These are phyloP conservation scores for Aquilaria agallochum DNA, from an alignment of 441 rosid species.

Conservation along the genomic window DNA sequence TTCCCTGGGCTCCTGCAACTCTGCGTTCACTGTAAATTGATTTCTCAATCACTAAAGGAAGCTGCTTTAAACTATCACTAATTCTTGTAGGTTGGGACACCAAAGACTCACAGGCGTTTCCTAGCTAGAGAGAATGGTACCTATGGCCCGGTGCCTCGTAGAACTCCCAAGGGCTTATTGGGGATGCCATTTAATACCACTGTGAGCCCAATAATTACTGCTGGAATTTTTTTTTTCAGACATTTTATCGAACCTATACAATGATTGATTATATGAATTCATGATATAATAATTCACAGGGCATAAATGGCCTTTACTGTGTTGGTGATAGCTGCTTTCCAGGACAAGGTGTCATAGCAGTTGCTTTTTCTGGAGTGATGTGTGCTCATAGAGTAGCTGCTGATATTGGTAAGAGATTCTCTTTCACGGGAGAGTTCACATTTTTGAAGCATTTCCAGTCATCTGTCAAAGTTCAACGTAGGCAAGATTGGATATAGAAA, in stretches of 20 bases:
- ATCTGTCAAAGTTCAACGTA: slow-evolving; percentile 10
- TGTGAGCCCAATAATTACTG: slow-evolving; percentile 32
- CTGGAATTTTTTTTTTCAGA: neutral
- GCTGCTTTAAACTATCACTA: neutral
- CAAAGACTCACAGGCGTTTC: slow-evolving; percentile 85
- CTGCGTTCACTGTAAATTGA: neutral
- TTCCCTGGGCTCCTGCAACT: neutral
- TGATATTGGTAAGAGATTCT: slow-evolving; percentile 69
- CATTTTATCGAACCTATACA: slow-evolving; percentile 1
- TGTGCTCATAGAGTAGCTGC: slow-evolving; percentile 98
- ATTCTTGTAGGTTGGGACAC: slow-evolving; percentile 71
- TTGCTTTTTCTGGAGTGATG: slow-evolving; percentile 95
- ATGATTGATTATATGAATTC: slow-evolving; percentile 4
- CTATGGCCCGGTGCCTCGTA: slow-evolving; percentile 94
- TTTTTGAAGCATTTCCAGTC: slow-evolving; percentile 5
- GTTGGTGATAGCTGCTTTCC: slow-evolving; percentile 99
- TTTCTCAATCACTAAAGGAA: slow-evolving; percentile 7
- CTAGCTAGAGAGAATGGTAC: slow-evolving; percentile 87
- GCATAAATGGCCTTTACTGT: slow-evolving; percentile 74
- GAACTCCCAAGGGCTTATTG: slow-evolving; percentile 79
- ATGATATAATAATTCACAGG: slow-evolving; percentile 41
- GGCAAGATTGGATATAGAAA: neutral
- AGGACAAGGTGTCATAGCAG: slow-evolving; percentile 97
- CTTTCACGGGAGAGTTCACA: slow-evolving; percentile 9
- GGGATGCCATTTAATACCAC: slow-evolving; percentile 99